Base-by-base conservation (phyloP, 2,329 filamentous ascomycete genomes). In the Verticillium tricorpus region DNA sequence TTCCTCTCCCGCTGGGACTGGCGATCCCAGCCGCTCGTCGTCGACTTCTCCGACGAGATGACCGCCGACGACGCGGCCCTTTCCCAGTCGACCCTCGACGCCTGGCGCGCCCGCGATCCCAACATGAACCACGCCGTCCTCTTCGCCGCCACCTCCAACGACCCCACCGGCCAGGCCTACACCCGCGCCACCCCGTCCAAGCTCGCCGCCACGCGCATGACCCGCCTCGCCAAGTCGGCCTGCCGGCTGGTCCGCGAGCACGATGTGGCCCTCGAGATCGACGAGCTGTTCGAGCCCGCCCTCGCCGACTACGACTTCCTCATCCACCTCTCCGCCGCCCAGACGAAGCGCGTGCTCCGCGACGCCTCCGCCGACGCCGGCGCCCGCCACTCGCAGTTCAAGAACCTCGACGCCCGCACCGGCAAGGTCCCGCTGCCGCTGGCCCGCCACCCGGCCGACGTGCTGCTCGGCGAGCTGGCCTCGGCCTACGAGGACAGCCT, bases 1-100 rank as follows among this genome's bases (percentile, higher is more conserved):
- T 90, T 94, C 73, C 80, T 99, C 15, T 87, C 93, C 1, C 84
- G 87, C 52, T 99, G 95, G 93, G 92, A 98, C 73, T 99, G 95
- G 95, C 86, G 91, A 32, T 82, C 88, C 8, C 89, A 93, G 60
- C 90, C 95, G 1, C 80, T 98, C 35, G 82, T 97, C 37, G 82
- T 97, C 31, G 92, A 97, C 73, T 83, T 92, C 31, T 84, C 86
- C 12, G 84, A 82, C 63, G 84, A 87, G 15, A 81, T 96, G 70
- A 84, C 84, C 8, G 75, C 80, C 8, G 78, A 84, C 12, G 85
- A 90, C 34, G 81, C 89, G 12, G 77, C 84, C 35, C 78, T 81
- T 2, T 87, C 95, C 65, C 82, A 82, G 40, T 90, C 88, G 4
- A 87, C 89, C 22, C 89, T 98, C 62, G 86, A 92, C 64, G 88